Evolutionary conservation across 2,329 filamentous ascomycete genomes (phyloP), one percentile per base, ranked within the genome.

Genomic region (Cryphonectria japonica): DNA sequence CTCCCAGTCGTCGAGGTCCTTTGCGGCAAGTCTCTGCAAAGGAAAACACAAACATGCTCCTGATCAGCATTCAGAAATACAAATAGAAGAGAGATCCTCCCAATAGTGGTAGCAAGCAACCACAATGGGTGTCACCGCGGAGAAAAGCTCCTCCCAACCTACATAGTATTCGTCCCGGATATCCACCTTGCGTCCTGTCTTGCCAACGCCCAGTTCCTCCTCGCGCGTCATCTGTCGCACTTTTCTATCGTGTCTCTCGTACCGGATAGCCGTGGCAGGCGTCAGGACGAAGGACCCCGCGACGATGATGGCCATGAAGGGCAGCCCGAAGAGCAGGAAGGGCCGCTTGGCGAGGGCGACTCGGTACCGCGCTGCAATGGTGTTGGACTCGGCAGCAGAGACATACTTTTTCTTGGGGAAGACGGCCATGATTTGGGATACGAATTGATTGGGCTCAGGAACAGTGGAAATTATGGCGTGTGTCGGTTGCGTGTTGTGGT

Each of bases 1-100:
- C 80, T 98, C 95, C 96, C 96, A 99, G 78, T 94, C 88, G 78
- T 99, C 95, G 73, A 98, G 83, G 79, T 98, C 96, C 81, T 97
- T 97, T 43, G 93, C 93, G 76, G 93, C 92, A 54, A 93, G 85
- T 82, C 90, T 89, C 93, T 96, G 80, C 69, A 50, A 64, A 43
- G 41, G 9, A 41, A 41, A 41, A 41, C 7, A 41, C 26, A 14
- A 69, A 74, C 59, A 68, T 57, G 11, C 3, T 43, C 34, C 54
- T 62, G 39, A 63, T 73, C 39, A 73, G 46, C 64, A 71, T 4
- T 1, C 3, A 6, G 34, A 34, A 34, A 34, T 4, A 34, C 3
- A 34, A 34, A 34, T 4, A 34, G 34, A 34, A 57, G 11, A 11
- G 2, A 50, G 0, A 34, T 26, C 64, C 29, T 14, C 11, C 16